phyloP scores from a whole-genome alignment of 495 filamentous ascomycete species.

The Daldinia concentrica region DNA sequence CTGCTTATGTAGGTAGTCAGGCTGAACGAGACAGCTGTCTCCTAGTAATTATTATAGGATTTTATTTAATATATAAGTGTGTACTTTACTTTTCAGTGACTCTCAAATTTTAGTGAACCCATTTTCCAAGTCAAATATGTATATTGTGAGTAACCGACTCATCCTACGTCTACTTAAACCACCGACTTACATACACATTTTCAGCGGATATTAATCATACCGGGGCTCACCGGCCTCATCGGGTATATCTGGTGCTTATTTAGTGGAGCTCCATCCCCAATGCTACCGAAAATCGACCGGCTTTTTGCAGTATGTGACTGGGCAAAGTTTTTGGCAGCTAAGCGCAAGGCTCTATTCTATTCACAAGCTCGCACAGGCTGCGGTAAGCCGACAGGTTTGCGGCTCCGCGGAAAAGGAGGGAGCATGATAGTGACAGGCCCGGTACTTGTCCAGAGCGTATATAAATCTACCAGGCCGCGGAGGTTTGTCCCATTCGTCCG shows the following conservation, averaged over 20 bases:
- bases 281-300: slow-evolving; percentile 28
- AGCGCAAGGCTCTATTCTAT: background rate
- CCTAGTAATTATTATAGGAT: background rate
- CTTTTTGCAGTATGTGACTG: background rate
- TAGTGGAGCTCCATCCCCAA: slow-evolving; percentile 15
- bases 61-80: too few relatives aligned
- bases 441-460: background rate
- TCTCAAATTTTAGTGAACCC: background rate
- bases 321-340: background rate
- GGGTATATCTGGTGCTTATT: slow-evolving; percentile 23
- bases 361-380: background rate
- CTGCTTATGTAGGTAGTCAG: background rate
- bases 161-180: background rate
- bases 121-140: background rate
- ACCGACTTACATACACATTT: background rate
- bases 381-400: slow-evolving; percentile 2
- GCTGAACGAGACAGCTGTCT: background rate
- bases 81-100: too few relatives aligned
- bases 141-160: background rate
- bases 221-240: slow-evolving; percentile 19
- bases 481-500: background rate
- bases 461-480: slow-evolving; percentile 14
- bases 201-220: background rate
- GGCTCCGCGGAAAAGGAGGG: background rate
- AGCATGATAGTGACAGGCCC: background rate